Evolutionary conservation across 1,284 basidiomycete genomes (phyloP).

Genomic region (Trichosporon coremiiforme): DNA sequence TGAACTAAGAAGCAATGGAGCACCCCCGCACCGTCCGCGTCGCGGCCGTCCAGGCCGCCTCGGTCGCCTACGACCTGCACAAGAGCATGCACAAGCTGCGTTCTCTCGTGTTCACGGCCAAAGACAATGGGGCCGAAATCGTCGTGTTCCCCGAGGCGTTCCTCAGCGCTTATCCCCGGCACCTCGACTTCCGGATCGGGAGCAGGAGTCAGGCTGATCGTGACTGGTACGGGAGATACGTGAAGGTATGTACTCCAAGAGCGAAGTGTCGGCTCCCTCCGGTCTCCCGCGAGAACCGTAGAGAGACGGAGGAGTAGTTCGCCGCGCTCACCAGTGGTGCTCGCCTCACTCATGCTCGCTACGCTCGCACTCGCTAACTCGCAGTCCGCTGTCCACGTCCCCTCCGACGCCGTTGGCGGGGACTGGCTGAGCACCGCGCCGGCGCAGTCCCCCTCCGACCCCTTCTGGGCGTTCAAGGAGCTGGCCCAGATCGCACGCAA

Average conservation of each 20-base stretch:
- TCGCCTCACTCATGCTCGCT: too few relatives aligned
- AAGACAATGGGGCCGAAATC: slow-evolving; percentile 62
- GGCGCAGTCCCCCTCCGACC: slow-evolving; percentile 21
- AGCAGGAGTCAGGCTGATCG: slow-evolving; percentile 38
- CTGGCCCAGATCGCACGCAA: slow-evolving; percentile 33
- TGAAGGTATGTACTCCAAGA: too few relatives aligned
- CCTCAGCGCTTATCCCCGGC: slow-evolving; percentile 51
- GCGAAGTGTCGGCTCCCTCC: too few relatives aligned
- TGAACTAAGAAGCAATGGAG: neutral
- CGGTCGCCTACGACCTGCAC: slow-evolving; percentile 61
- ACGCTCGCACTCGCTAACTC: too few relatives aligned
- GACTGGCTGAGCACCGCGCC: slow-evolving; percentile 31
- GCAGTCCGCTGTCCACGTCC: slow-evolving; percentile 34
- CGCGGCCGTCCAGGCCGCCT: slow-evolving; percentile 41
- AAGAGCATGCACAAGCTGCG: slow-evolving; percentile 66
- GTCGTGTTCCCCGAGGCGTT: slow-evolving; percentile 75
- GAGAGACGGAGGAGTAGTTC: too few relatives aligned
- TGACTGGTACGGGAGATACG: slow-evolving; percentile 57
- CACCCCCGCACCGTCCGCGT: slow-evolving; percentile 32
- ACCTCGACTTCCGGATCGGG: slow-evolving; percentile 43
- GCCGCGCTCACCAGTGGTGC: too few relatives aligned
- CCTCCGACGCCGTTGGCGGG: slow-evolving; percentile 33
- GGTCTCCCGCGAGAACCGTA: too few relatives aligned
- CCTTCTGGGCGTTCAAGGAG: slow-evolving; percentile 35
- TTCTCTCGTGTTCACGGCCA: slow-evolving; percentile 60